A percentile compares a stretch with the other conserved stretches of the same genome.
Conservation (phyloP, 1,139 yeast genomes). For the Protomyces inundatus region DNA sequence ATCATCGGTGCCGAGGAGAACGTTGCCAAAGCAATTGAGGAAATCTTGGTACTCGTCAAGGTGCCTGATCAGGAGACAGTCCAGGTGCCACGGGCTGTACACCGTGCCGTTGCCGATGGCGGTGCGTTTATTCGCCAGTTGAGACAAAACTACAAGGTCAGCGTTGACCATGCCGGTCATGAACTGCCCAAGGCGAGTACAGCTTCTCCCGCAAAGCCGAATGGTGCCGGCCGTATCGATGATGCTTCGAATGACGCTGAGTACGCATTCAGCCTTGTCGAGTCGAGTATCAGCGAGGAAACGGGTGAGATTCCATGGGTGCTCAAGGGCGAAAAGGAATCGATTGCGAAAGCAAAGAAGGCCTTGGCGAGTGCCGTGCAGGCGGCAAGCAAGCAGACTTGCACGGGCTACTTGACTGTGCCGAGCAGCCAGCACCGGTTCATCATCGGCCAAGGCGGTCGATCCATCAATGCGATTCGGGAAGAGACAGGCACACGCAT, state of each 20-base stretch:
- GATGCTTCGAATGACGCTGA: conserved; percentile 13
- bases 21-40: conserved; percentile 39
- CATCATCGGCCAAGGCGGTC: conserved; percentile 74
- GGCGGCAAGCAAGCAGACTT: conserved; percentile 36
- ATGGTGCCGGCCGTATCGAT: conserved; percentile 27
- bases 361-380: conserved; percentile 36
- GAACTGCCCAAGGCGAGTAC: conserved; percentile 11
- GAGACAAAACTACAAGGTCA: conserved; percentile 52
- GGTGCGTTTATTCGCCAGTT: conserved; percentile 61
- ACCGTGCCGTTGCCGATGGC: conserved; percentile 27
- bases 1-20: conserved; percentile 38
- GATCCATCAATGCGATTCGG: conserved; percentile 60
- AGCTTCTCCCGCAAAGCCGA: background rate
- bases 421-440: conserved; percentile 49
- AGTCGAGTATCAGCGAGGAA: conserved; percentile 42
- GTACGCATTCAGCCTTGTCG: conserved; percentile 36
- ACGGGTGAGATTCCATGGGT: conserved; percentile 36
- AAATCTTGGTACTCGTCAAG: conserved; percentile 48
- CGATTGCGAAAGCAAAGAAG: conserved; percentile 39
- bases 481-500: conserved; percentile 54
- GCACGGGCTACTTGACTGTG: conserved; percentile 49
- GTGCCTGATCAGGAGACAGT: conserved; percentile 43
- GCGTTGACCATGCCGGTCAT: conserved; percentile 57
- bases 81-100: conserved; percentile 27
- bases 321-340: conserved; percentile 35